A percentile compares a stretch with the other conserved stretches of the same genome.
Conservation (phyloP, 331 rosid species). For the Saraca asoca region DNA sequence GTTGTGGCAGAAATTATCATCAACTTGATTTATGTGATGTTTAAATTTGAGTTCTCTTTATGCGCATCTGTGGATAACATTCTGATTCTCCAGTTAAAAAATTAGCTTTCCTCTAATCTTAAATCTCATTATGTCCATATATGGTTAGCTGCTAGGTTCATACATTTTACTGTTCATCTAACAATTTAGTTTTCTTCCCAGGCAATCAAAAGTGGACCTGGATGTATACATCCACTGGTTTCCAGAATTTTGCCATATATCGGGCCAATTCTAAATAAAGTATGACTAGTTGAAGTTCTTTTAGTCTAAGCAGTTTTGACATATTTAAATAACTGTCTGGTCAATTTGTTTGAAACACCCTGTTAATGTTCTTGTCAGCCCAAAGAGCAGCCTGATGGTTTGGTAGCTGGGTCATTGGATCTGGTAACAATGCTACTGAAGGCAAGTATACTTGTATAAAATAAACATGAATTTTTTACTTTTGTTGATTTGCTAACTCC, state of each 20-base stretch:
- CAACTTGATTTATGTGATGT: too few relatives aligned
- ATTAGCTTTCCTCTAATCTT: conserved; percentile 12
- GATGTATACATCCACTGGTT: conserved; percentile 77
- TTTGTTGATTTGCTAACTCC: conserved; percentile 4
- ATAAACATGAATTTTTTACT: conserved; percentile 20
- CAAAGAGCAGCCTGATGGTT: conserved; percentile 81
- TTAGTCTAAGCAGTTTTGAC: conserved; percentile 14
- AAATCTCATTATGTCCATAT: conserved; percentile 12
- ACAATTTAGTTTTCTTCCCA: conserved; percentile 40
- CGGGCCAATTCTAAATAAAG: conserved; percentile 73
- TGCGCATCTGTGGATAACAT: too few relatives aligned
- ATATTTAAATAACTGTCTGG: conserved; percentile 18
- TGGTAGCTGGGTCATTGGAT: conserved; percentile 91
- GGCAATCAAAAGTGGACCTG: conserved; percentile 82
- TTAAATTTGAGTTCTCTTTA: background rate
- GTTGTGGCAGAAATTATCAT: too few relatives aligned
- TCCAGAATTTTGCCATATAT: conserved; percentile 75
- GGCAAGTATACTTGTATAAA: conserved; percentile 63
- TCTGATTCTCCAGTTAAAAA: too few relatives aligned
- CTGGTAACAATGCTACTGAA: conserved; percentile 82
- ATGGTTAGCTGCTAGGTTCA: conserved; percentile 21
- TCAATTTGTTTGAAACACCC: conserved; percentile 38
- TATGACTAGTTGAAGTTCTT: conserved; percentile 45
- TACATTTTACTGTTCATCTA: conserved; percentile 26
- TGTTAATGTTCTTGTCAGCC: conserved; percentile 56